A percentile compares a stretch with the other conserved stretches of the same genome.
phyloP scores from a whole-genome alignment of 495 filamentous ascomycete species.

The Oleoguttula mirabilis region DNA sequence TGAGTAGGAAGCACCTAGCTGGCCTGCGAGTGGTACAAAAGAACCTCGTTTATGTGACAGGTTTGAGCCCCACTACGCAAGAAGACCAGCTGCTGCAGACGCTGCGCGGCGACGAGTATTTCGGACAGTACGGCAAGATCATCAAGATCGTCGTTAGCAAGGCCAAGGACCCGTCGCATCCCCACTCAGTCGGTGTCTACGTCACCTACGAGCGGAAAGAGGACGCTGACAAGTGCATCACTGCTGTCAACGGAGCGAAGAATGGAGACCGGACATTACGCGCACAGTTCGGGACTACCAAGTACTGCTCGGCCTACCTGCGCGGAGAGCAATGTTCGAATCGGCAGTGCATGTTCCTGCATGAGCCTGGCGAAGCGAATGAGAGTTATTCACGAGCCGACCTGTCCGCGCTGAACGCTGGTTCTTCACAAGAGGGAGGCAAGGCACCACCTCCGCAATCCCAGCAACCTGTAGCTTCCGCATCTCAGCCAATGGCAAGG shows the following conservation, averaged over 20 bases:
- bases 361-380: constrained; percentile 91
- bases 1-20: constrained; percentile 86
- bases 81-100: constrained; percentile 86
- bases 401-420: constrained; percentile 87
- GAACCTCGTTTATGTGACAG: constrained; percentile 96
- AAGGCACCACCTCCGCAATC: constrained; percentile 37
- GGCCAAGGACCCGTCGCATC: constrained; percentile 61
- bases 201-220: constrained; percentile 84
- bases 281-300: constrained; percentile 94
- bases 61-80: constrained; percentile 75
- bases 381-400: constrained; percentile 94
- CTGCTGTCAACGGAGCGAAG: constrained; percentile 77
- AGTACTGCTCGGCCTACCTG: constrained; percentile 96
- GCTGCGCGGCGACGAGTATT: constrained; percentile 77
- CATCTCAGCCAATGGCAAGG: constrained; percentile 59
- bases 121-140: constrained; percentile 97
- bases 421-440: constrained; percentile 52
- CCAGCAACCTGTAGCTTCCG: constrained; percentile 36
- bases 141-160: constrained; percentile 98
- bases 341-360: constrained; percentile 90
- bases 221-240: constrained; percentile 81
- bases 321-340: constrained; percentile 88
- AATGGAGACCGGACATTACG: constrained; percentile 80
- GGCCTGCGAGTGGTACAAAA: constrained; percentile 94
- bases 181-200: constrained; percentile 81